These are phyloP conservation scores for Chrysoporthe austroafricana DNA, from an alignment of 2,329 filamentous ascomycete species.

Conservation along the genomic window DNA sequence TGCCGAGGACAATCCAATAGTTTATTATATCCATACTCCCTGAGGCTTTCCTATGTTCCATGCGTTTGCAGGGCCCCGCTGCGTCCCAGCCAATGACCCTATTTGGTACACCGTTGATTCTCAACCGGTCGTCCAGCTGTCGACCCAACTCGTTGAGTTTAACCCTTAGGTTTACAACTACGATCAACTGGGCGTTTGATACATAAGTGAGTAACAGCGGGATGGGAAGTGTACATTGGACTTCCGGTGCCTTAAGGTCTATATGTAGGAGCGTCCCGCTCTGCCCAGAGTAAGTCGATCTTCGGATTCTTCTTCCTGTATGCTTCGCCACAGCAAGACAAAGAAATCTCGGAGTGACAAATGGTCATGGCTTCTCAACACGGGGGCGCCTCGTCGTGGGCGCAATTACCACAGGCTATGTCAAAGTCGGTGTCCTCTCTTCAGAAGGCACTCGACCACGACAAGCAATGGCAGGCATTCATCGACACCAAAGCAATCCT, in stretches of 20 bases:
- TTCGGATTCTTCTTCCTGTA: background rate
- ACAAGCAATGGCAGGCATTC: slow-evolving; percentile 6
- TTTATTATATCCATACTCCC: too few species aligned
- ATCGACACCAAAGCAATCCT: slow-evolving; percentile 7
- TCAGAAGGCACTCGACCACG: background rate
- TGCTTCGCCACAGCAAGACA: background rate
- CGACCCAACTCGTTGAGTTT: too few species aligned
- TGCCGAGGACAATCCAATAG: too few species aligned
- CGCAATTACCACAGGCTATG: background rate
- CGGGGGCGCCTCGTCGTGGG: background rate
- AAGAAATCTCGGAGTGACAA: background rate
- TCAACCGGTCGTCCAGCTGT: background rate
- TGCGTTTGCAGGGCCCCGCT: too few species aligned
- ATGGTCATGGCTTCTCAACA: background rate
- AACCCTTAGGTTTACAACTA: too few species aligned
- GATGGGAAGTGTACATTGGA: too few species aligned
- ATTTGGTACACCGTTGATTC: background rate
- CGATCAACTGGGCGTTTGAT: too few species aligned
- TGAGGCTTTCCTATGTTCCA: too few species aligned
- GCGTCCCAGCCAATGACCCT: background rate
- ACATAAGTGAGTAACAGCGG: too few species aligned
- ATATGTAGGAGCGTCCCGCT: too few species aligned
- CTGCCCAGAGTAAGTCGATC: background rate
- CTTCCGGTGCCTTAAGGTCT: too few species aligned
- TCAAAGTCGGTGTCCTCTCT: background rate